Evolutionary conservation across 345 rosid species (phyloP), one percentile per base, ranked within the genome.

Genomic region (Luvunga scandens): DNA sequence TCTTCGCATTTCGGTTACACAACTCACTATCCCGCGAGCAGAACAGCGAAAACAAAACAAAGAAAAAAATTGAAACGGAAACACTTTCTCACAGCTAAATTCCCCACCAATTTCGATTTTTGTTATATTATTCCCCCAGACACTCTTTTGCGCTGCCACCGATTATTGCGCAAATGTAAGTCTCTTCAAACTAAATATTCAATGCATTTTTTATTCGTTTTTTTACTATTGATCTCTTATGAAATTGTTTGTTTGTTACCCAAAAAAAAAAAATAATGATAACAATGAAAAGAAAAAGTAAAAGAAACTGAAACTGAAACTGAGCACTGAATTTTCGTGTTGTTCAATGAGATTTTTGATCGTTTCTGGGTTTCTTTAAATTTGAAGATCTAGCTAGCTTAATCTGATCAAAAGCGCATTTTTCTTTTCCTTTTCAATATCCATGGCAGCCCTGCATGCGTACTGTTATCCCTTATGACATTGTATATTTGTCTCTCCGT

Each of bases 1-100:
- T 60, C 48, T 73, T 73, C 60, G 34, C 36, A 36, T 60, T 73
- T 73, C 67, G 34, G 67, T 73, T 73, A 59, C 31, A 18, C 18
- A 13, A 4, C 31, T 53, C 45, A 30, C 45, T 10, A 4, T 10
- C 75, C 39, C 45, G 74, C 74, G 74, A 71, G 75, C 45, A 64
- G 45, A 33, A 24, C 50, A 36, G 31, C 24, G 25, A 33, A 45
- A 16, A 24, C 53, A 14, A 72, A 13, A 2, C 21, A 7, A 9
- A 10, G 31, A 3, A 56, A 59, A 2, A 9, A 59, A 38, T 3
- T 31, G 13, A 39, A 73, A 25, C 42, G 19, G 34, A 34, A 6
- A 8, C 64, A 31, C 39, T 55, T 55, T 27, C 14, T 19, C 9
- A 12, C 62, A 72, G 13, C 50, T 55, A 36, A 55, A 21, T 16